Base-by-base conservation (phyloP, 805 yeast genomes). In the Saccharomycopsis sp. region DNA sequence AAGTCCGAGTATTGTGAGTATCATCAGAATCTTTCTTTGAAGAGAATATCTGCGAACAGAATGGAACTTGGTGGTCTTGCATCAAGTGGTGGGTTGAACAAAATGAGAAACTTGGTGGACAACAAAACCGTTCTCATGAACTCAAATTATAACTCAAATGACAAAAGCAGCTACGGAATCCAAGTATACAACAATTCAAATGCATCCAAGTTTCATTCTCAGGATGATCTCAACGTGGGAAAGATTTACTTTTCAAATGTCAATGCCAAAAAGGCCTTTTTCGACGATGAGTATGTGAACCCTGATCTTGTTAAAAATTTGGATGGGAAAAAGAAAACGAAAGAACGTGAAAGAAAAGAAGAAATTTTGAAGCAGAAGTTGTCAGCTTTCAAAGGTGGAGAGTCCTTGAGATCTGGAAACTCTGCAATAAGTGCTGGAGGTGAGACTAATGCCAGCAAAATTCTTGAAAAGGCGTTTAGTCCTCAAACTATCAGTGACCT, bases 31-130 rank as follows among this genome's bases (percentile, higher is more conserved):
- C 50, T 67, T 36, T 66, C 73, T 33, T 63, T 75, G 41, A 67
- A 69, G 33, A 65, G 65, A 34, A 58, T 71, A 0, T 69, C 74
- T 16, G 68, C 77, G n/a, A 68, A 72, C 46, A 64, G 97, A 47
- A 72, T 85, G 65, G 97, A 88, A 56, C 64, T 89, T 40, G 82
- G 76, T 57, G 73, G 82, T 12, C 62, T 73, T 45, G 64, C 69
- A 45, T 60, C 76, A 43, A 57, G 73, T 59, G 68, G 75, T 51
- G 71, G 85, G 5, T 60, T 64, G 36, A 54, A 63, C 32, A 46
- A 39, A 25, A 8, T 29, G 16, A 19, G 26, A 29, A 29, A 32
- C 15, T 16, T 32, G 9, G 26, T 26, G n/a, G 20, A 35, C n/a
- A 20, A 33, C 6, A 23, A 37, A 23, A 34, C 37, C 2, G 41